phyloP scores from a whole-genome alignment of 768 basidiomycete genomes.

The Flagelloscypha sp. region DNA sequence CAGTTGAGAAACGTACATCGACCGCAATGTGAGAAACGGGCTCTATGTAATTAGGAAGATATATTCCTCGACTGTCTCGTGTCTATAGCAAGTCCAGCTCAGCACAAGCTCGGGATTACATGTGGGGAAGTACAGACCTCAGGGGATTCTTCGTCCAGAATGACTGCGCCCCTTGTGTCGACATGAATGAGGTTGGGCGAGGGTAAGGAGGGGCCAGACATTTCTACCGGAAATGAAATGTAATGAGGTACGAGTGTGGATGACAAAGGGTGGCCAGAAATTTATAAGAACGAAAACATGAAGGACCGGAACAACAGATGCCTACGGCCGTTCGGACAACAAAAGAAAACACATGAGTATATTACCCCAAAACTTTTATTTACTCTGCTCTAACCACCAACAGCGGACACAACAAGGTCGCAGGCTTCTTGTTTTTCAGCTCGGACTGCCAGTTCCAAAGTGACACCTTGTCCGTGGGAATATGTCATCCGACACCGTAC shows the following conservation, averaged over 20 bases:
- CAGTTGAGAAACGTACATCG: constrained; percentile 57
- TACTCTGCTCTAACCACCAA: constrained; percentile 46
- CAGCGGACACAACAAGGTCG: constrained; percentile 82
- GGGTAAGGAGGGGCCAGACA: constrained; percentile 61
- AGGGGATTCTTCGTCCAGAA: constrained; percentile 88
- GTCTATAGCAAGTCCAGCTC: constrained; percentile 40
- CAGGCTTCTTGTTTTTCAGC: constrained; percentile 87
- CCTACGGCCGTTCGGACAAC: constrained; percentile 1
- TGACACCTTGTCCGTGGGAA: constrained; percentile 83
- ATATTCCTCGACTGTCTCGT: constrained; percentile 91
- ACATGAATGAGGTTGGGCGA: constrained; percentile 85
- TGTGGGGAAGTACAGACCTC: constrained; percentile 49
- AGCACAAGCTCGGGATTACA: constrained; percentile 6
- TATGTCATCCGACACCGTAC: constrained; percentile 95
- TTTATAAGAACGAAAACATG: constrained; percentile 2
- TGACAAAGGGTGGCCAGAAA: no score
- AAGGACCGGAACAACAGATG: constrained; percentile 1
- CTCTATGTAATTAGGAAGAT: constrained; percentile 96
- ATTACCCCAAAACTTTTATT: no score
- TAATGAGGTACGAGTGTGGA: constrained; percentile 6
- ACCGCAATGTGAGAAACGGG: constrained; percentile 96
- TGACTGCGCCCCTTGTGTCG: constrained; percentile 89
- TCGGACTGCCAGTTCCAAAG: constrained; percentile 82
- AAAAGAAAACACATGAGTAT: neutral
- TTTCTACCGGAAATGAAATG: constrained; percentile 13